Base-by-base conservation (phyloP, 106 monocot genomes). In the Dactylorhiza incarnata region DNA sequence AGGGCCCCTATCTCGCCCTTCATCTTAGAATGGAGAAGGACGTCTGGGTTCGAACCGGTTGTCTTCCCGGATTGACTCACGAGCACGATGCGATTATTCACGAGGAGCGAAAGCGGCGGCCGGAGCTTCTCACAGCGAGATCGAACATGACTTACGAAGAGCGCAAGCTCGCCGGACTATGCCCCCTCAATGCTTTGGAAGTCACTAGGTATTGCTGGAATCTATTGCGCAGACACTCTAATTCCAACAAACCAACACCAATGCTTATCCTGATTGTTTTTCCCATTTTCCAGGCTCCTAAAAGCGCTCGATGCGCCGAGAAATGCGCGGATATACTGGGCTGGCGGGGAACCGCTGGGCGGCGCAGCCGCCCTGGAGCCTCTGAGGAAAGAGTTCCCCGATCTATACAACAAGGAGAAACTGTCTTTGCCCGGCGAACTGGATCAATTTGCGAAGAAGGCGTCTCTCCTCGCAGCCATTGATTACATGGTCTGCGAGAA, bases 1-100 rank as follows among this genome's bases (percentile, higher is more conserved):
- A 81, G 70, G 95, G 95, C 5, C 95, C 95, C 11, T 95, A 92
- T 70, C 77, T 95, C 45, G 92, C 95, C 3, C 81, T 95, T 12
- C 95, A 95, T 76, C 72, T 95, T 63, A 63, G 95, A 48, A 78
- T 92, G 84, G 95, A 95, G 88, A 90, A 92, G 83, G 95, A 95
- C 76, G 95, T 95, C 50, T 95, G 95, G 95, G 83, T 95, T 3
- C 75, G 95, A 72, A 92, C 92, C 3, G 95, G 95, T 3, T 95
- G 95, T 22, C 90, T 92, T 48, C 92, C 92, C 3, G 92, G 95
- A 7, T 50, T 95, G 56, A 86, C 83, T 79, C 72, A 48, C 1
- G 56, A 88, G 63, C 73, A 56, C 45, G 89, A 95, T 73, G 74
- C 81, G 43, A 80, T 88, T 24, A 80, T 95, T 47, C 81, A 78